Evolutionary conservation across 352 stramenopile genomes (phyloP), one percentile per base, ranked within the genome.

Genomic region (Globisporangium canariense): DNA sequence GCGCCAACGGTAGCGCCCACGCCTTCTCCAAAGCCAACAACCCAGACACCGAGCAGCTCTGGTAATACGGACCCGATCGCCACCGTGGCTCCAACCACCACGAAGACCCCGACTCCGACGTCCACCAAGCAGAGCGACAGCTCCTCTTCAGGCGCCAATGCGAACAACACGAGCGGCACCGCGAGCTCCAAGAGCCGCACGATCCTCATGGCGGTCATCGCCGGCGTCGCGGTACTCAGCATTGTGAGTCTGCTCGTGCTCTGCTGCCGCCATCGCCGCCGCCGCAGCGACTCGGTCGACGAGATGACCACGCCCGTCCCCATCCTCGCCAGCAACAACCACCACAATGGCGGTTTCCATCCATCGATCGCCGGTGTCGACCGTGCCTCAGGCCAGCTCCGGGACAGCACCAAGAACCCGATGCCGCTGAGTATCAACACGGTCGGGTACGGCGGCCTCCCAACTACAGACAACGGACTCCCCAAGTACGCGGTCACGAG

Each of bases 401-500:
- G 34, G 2, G 64, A 68, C 46, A 68, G 63, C 46, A 68, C 54
- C 34, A 64, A 68, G 41, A 51, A 9, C 25, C 58, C 58, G 16
- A 64, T 56, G 22, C 47, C 34, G 47, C n/a, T 64, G 8, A 65
- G 59, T 16, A 54, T 64, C 46, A 54, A 60, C 55, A 64, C 57
- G 18, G 16, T 40, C 9, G 64, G 56, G 0, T 60, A 60, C 51
- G 64, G 32, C 18, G 64, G 64, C 4, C 49, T 64, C 16, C 57
- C 62, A 0, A 43, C 47, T 10, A 10, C 36, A 9, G 62, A 62
- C 7, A 63, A 46, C 45, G 62, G 62, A 2, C 16, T 67, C 41
- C 62, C 62, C 2, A 61, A 67, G 54, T 67, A 69, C 58, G 47
- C 64, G 47, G 28, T 69, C 64, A 69, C 64, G 49, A 69, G 64